Evolutionary conservation across 1,284 basidiomycete species (phyloP).

Genomic region (Microstroma glucosiphilum): DNA sequence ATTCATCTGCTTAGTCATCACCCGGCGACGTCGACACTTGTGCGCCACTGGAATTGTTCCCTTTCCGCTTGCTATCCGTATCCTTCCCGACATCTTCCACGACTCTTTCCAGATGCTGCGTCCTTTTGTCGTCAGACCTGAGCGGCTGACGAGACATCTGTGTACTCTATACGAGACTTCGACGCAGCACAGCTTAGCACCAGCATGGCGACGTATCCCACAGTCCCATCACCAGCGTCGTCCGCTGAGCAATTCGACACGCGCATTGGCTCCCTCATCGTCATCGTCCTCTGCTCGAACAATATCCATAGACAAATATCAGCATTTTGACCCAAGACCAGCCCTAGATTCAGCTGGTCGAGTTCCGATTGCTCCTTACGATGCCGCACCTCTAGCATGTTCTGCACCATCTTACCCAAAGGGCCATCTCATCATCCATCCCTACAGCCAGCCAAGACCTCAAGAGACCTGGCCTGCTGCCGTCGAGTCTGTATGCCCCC

Average conservation of each 20-base stretch:
- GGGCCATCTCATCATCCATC: slow-evolving; percentile 37
- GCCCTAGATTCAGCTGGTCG: slow-evolving; percentile 1
- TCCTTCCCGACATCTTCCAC: no score
- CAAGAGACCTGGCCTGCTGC: slow-evolving; percentile 35
- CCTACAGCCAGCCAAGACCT: slow-evolving; percentile 23
- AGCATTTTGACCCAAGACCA: neutral
- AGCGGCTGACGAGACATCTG: no score
- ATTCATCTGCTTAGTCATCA: no score
- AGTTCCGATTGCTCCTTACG: slow-evolving; percentile 28
- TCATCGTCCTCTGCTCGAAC: neutral
- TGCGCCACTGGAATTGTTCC: no score
- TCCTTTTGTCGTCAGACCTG: no score
- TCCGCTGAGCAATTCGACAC: neutral
- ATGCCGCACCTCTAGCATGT: slow-evolving; percentile 30
- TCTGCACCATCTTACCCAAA: slow-evolving; percentile 34
- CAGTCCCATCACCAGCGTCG: neutral
- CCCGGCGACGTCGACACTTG: no score
- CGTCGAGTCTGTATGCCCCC: slow-evolving; percentile 32
- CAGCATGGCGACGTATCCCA: neutral
- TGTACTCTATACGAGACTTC: no score
- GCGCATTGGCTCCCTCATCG: neutral
- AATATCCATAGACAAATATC: neutral
- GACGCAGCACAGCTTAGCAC: no score
- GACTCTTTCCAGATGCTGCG: no score
- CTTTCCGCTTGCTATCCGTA: no score